These are phyloP conservation scores for Colletotrichum horii DNA, from an alignment of 2,329 filamentous ascomycete species.

Conservation along the genomic window DNA sequence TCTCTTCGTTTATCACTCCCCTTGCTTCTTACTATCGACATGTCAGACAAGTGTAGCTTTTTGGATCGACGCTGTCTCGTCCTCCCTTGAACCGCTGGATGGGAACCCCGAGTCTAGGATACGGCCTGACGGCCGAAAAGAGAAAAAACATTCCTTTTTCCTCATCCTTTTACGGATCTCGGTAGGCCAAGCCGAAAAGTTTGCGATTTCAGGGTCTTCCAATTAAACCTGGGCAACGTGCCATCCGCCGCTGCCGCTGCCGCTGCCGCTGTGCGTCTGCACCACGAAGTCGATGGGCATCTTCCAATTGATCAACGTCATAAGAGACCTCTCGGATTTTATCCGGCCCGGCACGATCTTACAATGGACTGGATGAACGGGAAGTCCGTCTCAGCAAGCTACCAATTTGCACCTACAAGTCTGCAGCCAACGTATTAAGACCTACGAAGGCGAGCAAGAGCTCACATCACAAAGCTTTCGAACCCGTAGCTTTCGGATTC, in stretches of 20 bases:
- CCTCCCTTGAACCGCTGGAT: neutral
- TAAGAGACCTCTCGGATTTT: neutral
- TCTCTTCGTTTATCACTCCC: neutral
- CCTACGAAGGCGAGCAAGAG: neutral
- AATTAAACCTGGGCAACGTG: neutral
- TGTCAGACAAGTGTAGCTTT: neutral
- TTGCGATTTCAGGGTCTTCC: neutral
- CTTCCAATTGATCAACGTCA: neutral
- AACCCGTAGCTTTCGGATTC: neutral
- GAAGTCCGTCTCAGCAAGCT: neutral
- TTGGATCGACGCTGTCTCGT: neutral
- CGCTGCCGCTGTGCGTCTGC: neutral
- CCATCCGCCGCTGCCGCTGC: neutral
- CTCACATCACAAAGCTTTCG: neutral
- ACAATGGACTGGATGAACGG: neutral
- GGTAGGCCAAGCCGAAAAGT: neutral
- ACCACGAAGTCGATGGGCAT: neutral
- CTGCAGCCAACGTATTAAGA: neutral
- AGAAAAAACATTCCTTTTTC: neutral
- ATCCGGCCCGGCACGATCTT: neutral
- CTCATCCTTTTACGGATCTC: neutral
- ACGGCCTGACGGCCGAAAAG: neutral
- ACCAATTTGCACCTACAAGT: neutral
- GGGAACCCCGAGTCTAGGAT: neutral
- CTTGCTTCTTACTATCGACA: slow-evolving; percentile 9